Evolutionary conservation across 73 alveolate species (phyloP).

Genomic region (Tetrahymena malaccensis): DNA sequence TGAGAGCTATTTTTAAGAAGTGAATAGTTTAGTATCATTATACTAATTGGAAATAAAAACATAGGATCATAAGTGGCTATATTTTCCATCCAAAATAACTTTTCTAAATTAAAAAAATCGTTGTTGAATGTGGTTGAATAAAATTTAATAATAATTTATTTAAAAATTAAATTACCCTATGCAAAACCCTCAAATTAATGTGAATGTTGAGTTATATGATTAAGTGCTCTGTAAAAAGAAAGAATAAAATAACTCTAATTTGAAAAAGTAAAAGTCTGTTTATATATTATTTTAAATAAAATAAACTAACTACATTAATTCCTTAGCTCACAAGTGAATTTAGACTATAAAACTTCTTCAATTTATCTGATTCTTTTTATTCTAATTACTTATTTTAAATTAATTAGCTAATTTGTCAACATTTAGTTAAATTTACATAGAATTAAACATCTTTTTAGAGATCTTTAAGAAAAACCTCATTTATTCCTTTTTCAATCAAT

Average conservation of each 20-base stretch:
- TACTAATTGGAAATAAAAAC: background rate
- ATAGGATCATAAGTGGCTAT: background rate
- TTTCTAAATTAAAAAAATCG: background rate
- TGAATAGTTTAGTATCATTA: background rate
- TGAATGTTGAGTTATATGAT: background rate
- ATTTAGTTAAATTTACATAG: background rate
- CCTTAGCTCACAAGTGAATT: background rate
- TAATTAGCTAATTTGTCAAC: background rate
- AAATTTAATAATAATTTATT: background rate
- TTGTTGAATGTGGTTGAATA: background rate
- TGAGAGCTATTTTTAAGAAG: background rate
- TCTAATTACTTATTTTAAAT: background rate
- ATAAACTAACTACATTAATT: background rate
- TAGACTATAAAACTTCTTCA: background rate
- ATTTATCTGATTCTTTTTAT: background rate
- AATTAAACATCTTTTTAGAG: background rate
- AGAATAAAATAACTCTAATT: background rate
- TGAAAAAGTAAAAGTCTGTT: background rate
- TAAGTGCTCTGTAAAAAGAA: background rate
- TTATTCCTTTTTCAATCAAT: background rate
- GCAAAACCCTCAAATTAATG: background rate
- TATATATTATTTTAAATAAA: background rate
- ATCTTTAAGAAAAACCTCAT: background rate
- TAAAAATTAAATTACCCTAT: background rate
- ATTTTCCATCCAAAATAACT: background rate